phyloP scores from a whole-genome alignment of 2,329 filamentous ascomycete genomes.

The Phialocephala sp. region DNA sequence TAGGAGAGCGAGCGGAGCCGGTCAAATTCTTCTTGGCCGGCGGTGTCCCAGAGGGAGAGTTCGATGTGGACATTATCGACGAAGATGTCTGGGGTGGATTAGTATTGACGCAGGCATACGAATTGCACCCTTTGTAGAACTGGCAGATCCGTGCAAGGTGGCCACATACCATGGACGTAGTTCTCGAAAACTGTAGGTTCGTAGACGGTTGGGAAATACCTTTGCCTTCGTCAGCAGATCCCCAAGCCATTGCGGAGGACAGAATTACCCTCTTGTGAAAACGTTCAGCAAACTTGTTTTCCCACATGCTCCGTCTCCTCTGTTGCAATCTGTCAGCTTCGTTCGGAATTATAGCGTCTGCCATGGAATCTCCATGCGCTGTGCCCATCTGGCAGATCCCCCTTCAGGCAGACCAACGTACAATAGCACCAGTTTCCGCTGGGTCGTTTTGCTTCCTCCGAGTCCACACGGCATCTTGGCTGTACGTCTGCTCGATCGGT shows the following conservation, averaged over 20 bases:
- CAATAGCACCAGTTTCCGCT: slow-evolving; percentile 77
- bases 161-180: slow-evolving; percentile 85
- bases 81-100: slow-evolving; percentile 78
- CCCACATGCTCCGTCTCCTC: slow-evolving; percentile 93
- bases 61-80: slow-evolving; percentile 98
- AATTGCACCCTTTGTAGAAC: neutral
- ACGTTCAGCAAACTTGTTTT: slow-evolving; percentile 98
- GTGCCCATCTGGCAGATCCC: neutral
- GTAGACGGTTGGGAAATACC: slow-evolving; percentile 97
- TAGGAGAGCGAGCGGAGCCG: slow-evolving; percentile 93
- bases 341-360: neutral
- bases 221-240: slow-evolving; percentile 45
- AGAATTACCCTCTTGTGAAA: slow-evolving; percentile 89
- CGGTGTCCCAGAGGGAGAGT: slow-evolving; percentile 96
- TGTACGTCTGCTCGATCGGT: neutral
- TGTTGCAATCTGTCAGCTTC: slow-evolving; percentile 46
- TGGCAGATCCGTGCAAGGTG: neutral
- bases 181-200: slow-evolving; percentile 99
- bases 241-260: slow-evolving; percentile 1
- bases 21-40: slow-evolving; percentile 98
- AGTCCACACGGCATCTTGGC: slow-evolving; percentile 42
- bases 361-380: neutral
- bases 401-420: slow-evolving; percentile 50
- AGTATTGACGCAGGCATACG: neutral
- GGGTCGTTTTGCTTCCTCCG: slow-evolving; percentile 68